A percentile compares a stretch with the other conserved stretches of the same genome.
Evolutionary conservation across 768 basidiomycete species (phyloP).

Genomic region (Pleurotus cornucopiae): DNA sequence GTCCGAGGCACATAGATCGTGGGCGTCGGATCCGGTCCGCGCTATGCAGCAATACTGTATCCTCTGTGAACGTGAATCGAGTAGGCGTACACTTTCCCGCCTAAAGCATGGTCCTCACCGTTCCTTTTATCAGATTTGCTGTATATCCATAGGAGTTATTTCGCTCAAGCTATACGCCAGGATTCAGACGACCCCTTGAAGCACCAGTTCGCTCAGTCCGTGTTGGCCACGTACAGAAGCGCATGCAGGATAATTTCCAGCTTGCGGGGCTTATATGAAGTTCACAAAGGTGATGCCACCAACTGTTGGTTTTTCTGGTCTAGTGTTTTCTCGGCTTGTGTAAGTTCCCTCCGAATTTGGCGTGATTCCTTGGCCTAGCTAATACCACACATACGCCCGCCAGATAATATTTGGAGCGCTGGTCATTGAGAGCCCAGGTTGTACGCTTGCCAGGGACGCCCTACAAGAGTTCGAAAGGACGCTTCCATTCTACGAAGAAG

Average conservation of each 20-base stretch:
- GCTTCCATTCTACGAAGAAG: conserved; percentile 37
- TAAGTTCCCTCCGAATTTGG: conserved; percentile 20
- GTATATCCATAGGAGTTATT: conserved; percentile 46
- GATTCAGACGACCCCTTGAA: conserved; percentile 36
- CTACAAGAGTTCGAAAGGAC: conserved; percentile 32
- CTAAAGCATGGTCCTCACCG: background rate
- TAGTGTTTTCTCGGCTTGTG: conserved; percentile 43
- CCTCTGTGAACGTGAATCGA: conserved; percentile 37
- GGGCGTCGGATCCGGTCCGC: conserved; percentile 32
- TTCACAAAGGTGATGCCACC: conserved; percentile 28
- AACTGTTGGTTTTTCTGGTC: conserved; percentile 51
- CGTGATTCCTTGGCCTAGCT: background rate
- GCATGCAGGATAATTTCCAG: conserved; percentile 38
- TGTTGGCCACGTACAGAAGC: conserved; percentile 38
- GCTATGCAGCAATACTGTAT: conserved; percentile 46
- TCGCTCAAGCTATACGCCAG: conserved; percentile 40
- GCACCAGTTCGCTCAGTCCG: conserved; percentile 42
- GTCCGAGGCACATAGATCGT: conserved; percentile 26
- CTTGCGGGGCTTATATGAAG: conserved; percentile 30
- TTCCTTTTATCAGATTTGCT: conserved; percentile 28
- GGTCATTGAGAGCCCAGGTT: conserved; percentile 41
- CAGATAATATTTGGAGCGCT: conserved; percentile 44
- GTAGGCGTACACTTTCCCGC: conserved; percentile 21
- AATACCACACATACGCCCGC: background rate
- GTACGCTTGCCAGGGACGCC: conserved; percentile 34